Evolutionary conservation across 306 rosid species (phyloP), one percentile per base, ranked within the genome.

Genomic region (Notholithocarpus densiflorus): DNA sequence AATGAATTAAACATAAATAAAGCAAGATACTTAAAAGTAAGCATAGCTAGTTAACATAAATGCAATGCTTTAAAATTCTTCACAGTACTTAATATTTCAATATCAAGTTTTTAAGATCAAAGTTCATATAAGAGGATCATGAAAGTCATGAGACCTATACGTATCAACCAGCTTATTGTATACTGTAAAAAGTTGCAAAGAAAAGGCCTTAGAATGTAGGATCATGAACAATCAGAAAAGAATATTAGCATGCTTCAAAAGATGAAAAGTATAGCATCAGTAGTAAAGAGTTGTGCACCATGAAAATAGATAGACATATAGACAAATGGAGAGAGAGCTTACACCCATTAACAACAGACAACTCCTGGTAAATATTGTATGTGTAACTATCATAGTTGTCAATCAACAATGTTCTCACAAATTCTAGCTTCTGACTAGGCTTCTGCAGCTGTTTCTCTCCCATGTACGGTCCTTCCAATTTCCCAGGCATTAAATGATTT

Each of bases 341-440:
- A 96, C 99, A 80, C 11, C 99, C 98, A 81, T 96, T 96, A 83
- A 96, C 80, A 77, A 91, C 60, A 75, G 98, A 93, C 68, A 96
- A 84, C 79, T 92, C 97, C 92, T 96, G 99, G 88, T 89, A 96
- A 82, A 96, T 89, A 83, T 96, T 96, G 86, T 96, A 96, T 4
- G 99, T 96, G 88, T 96, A 96, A 76, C 99, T 96, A 71, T 96
- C 99, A 79, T 96, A 93, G 87, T 96, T 96, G 86, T 96, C 99
- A 78, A 96, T 91, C 97, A 95, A 83, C 87, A 95, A 84, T 24
- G 99, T 96, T 85, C 94, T 90, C 80, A 93, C 92, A 72, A 75
- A 86, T 68, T 86, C 91, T 32, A 81, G 78, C 88, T 90, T 93
- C 61, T 76, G 88, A 51, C 64, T 23, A 64, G 83, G 86, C 72